Evolutionary conservation across 1,139 yeast species (phyloP), one percentile per base, ranked within the genome.

Genomic region (Cylindricascospora bacillispora): DNA sequence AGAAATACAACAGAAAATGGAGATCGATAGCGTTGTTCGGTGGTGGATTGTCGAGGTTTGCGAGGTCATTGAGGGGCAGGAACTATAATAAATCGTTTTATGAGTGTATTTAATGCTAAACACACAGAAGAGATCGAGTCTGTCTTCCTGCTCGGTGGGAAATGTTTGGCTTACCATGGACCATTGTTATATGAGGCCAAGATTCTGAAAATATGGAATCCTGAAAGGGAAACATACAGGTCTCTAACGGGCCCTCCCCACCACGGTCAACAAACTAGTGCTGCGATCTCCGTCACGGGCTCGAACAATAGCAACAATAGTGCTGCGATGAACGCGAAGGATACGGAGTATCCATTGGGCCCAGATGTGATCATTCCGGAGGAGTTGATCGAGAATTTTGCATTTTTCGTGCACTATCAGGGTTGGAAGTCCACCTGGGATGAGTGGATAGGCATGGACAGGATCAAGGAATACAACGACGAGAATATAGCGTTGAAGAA

Each of bases 381-480:
- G 11, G 65, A 60, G 3, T 48, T 67, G 22, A 46, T 45, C 21
- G 54, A 52, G 17, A 45, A 57, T 31, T 52, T 60, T 33, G 65
- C 74, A 34, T 86, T 72, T 54, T 75, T 63, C 41, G 71, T 89
- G 6, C 98, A 89, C 51, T 89, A 89, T 56, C 81, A 77, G 46
- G 97, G 98, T 2, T 89, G 98, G 98, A 89, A 85, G 47, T 58
- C 76, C 13, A 76, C 86, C 39, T 86, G 95, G 95, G 97, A 89
- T 52, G 98, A 89, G 53, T 89, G 98, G 98, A 93, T 89, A 1
- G 67, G 72, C 1, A 56, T 58, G 6, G 76, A 71, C 29, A 61
- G 97, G 24, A 67, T 86, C 7, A 59, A 82, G 49, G 77, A 72
- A 40, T 64, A 66, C 49, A 80, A 67, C 30, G 78, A 73, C 25